Evolutionary conservation across 176 grass and related monocot species (phyloP).

Genomic region (Cymbopogon citratus): DNA sequence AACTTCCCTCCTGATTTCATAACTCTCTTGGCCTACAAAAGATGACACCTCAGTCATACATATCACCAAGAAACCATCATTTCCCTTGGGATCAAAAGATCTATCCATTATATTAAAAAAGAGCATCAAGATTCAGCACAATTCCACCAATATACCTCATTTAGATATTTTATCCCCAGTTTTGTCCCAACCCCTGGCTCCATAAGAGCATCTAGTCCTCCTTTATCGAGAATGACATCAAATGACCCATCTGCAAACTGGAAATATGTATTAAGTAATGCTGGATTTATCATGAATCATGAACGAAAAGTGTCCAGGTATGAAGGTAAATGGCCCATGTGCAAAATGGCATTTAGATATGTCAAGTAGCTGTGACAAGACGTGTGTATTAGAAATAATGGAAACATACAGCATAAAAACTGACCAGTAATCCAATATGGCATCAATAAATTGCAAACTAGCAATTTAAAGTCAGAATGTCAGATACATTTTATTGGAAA

Average conservation of each 20-base stretch:
- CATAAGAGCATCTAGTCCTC: slow-evolving; percentile 97
- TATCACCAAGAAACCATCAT: slow-evolving; percentile 11
- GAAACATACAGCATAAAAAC: neutral
- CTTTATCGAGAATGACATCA: slow-evolving; percentile 89
- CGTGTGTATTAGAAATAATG: neutral
- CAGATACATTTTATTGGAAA: neutral
- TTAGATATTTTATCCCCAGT: slow-evolving; percentile 84
- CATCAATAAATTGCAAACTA: slow-evolving; percentile 52
- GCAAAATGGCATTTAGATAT: slow-evolving; percentile 43
- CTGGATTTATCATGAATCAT: neutral
- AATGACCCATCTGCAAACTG: slow-evolving; percentile 86
- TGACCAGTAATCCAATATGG: slow-evolving; percentile 30
- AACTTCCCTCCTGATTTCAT: slow-evolving; percentile 78
- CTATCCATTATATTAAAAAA: slow-evolving; percentile 3
- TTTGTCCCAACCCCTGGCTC: slow-evolving; percentile 74
- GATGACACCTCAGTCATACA: slow-evolving; percentile 5
- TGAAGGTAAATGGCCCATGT: slow-evolving; percentile 50
- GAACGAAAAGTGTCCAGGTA: slow-evolving; percentile 9
- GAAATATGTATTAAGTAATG: too few species aligned
- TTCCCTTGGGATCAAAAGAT: slow-evolving; percentile 8
- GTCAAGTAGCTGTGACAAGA: neutral
- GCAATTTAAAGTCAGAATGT: slow-evolving; percentile 9
- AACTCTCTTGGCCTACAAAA: slow-evolving; percentile 76
- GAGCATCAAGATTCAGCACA: slow-evolving; percentile 21
- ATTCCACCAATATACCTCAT: slow-evolving; percentile 48